A percentile compares a stretch with the other conserved stretches of the same genome.
phyloP scores from a whole-genome alignment of 768 basidiomycete species.

The Psilocybe sp. region DNA sequence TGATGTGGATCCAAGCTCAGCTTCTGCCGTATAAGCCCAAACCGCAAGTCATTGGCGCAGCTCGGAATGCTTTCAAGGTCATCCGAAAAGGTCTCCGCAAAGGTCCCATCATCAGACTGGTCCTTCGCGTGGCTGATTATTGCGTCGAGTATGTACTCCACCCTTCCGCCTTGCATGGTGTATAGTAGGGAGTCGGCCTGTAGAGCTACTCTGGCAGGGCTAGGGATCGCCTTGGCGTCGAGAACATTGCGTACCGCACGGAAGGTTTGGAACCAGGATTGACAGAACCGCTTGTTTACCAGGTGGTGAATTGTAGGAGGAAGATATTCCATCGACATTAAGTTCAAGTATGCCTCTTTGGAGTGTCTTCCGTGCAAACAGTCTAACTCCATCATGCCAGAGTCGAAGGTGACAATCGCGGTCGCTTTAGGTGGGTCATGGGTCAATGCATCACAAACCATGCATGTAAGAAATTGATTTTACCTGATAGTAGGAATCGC shows the following conservation, averaged over 20 bases:
- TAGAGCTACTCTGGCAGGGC: background rate
- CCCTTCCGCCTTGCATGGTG: constrained; percentile 10
- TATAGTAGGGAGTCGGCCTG: background rate
- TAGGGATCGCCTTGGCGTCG: background rate
- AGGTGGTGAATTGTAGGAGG: no score
- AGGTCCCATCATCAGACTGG: constrained; percentile 8
- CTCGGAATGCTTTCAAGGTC: constrained; percentile 1
- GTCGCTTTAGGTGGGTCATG: no score
- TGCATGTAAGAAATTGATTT: background rate
- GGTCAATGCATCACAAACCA: background rate
- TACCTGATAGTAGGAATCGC: constrained; percentile 11
- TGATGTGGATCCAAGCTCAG: constrained; percentile 2
- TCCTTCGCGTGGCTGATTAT: constrained; percentile 8
- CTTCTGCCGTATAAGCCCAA: constrained; percentile 11
- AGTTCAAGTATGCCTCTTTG: no score
- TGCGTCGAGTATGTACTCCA: constrained; percentile 13
- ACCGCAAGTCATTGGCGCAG: constrained; percentile 16
- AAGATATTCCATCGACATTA: no score
- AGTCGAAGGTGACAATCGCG: background rate
- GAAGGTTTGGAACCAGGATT: no score
- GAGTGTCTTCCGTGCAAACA: no score
- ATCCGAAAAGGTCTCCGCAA: constrained; percentile 10
- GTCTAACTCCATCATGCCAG: no score
- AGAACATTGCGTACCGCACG: background rate
- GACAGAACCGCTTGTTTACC: no score